A percentile compares a stretch with the other conserved stretches of the same genome.
phyloP scores from a whole-genome alignment of 78 protist genomes.

The Monocercomonoides exilis region DNA sequence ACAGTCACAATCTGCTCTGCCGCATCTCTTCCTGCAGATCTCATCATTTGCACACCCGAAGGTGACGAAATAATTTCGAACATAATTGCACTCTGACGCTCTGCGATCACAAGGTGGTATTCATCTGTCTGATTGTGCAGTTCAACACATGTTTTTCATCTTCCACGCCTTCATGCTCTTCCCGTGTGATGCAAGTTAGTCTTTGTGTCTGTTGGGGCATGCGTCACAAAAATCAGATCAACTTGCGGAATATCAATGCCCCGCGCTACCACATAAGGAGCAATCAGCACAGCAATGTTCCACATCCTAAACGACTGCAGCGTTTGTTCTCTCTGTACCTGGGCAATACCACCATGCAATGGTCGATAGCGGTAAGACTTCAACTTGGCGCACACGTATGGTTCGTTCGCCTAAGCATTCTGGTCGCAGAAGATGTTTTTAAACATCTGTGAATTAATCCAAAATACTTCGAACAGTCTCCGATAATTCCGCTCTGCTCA shows the following conservation, averaged over 20 bases:
- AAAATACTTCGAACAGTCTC: not conserved
- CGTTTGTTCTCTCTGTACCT: slow-evolving; percentile 28
- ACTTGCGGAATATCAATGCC: slow-evolving; percentile 5
- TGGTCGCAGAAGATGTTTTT: slow-evolving; percentile 43
- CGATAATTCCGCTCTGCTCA: not conserved
- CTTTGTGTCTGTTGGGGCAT: slow-evolving; percentile 9
- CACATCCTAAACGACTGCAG: slow-evolving; percentile 38
- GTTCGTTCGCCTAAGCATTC: slow-evolving; percentile 39
- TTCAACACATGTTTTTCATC: not conserved
- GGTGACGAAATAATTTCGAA: not conserved
- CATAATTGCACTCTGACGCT: not conserved
- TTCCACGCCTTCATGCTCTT: slow-evolving; percentile 42
- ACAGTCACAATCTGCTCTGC: not conserved
- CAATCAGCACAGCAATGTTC: slow-evolving; percentile 20
- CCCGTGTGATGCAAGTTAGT: slow-evolving; percentile 46
- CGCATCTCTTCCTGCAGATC: not conserved
- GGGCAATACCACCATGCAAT: slow-evolving; percentile 35
- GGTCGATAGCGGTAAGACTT: not conserved
- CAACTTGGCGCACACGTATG: not conserved
- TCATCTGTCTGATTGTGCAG: not conserved
- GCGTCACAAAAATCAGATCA: not conserved
- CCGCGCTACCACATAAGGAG: slow-evolving; percentile 9
- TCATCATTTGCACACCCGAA: not conserved
- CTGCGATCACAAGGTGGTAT: not conserved
- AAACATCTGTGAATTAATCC: not conserved